Conservation (phyloP, 768 basidiomycete species). For the Hortiboletus campestris region DNA sequence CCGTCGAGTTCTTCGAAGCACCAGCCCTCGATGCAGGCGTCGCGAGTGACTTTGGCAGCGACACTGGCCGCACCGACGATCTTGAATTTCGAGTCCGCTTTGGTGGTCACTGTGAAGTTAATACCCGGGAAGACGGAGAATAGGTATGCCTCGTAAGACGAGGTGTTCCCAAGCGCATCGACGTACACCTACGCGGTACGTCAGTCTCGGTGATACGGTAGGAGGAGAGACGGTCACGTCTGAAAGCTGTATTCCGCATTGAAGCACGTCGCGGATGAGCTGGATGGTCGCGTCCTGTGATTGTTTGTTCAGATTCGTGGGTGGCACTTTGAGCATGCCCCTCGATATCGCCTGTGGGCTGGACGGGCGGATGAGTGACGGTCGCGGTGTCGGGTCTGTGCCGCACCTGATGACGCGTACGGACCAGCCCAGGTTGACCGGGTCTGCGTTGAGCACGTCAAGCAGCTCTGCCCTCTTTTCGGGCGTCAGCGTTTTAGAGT, state of each 20-base stretch:
- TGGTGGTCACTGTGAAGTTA: conserved; percentile 82
- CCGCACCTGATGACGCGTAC: conserved; percentile 70
- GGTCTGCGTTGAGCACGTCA: conserved; percentile 64
- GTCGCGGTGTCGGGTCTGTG: background rate
- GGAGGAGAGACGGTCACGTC: conserved; percentile 48
- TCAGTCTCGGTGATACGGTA: background rate
- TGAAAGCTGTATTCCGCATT: conserved; percentile 73
- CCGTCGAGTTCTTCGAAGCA: conserved; percentile 60
- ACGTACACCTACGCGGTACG: conserved; percentile 71
- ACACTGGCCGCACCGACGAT: conserved; percentile 97
- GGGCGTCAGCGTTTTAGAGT: conserved; percentile 87
- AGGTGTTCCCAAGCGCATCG: conserved; percentile 88
- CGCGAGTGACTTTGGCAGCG: conserved; percentile 96
- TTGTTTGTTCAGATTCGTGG: conserved; percentile 84
- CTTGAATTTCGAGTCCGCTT: conserved; percentile 95
- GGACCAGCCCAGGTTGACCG: conserved; percentile 75
- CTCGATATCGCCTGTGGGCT: conserved; percentile 90
- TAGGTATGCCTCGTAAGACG: conserved; percentile 82
- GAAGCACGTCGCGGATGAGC: conserved; percentile 82
- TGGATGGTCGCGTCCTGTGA: conserved; percentile 87
- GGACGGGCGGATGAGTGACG: conserved; percentile 9
- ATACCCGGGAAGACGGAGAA: conserved; percentile 80
- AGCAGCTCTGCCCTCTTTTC: conserved; percentile 66
- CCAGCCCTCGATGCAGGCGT: conserved; percentile 88
- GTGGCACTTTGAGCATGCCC: conserved; percentile 85